Percentiles rank a stretch among this genome's conserved stretches.
Conservation (phyloP, 257 asterid genomes). For the Osmanthus fragrans region DNA sequence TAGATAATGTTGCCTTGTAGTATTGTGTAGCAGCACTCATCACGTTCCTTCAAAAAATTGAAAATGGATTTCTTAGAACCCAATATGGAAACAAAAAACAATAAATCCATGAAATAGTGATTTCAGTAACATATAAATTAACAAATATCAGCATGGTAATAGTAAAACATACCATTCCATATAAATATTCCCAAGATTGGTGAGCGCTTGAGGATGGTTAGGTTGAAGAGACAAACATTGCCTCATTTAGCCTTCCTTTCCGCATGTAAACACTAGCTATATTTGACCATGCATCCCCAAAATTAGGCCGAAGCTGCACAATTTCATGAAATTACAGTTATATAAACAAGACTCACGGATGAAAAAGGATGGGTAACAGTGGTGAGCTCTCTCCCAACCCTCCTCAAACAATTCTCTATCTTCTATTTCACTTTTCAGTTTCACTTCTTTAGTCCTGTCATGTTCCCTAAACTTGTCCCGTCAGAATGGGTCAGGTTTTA, state of each 20-base stretch:
- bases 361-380: constrained; percentile 12
- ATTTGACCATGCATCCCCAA: constrained; percentile 99
- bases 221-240: constrained; percentile 97
- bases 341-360: neutral
- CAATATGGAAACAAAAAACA: constrained; percentile 4
- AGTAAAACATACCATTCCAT: constrained; percentile 83
- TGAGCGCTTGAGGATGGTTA: constrained; percentile 95
- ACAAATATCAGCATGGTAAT: constrained; percentile 1
- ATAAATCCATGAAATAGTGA: neutral
- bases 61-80: constrained; percentile 14
- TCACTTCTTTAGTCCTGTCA: neutral
- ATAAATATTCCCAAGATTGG: constrained; percentile 95
- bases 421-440: neutral
- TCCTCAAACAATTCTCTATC: constrained; percentile 19
- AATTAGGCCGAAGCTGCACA: constrained; percentile 96
- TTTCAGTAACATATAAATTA: neutral
- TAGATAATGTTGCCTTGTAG: constrained; percentile 86
- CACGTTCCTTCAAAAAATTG: constrained; percentile 71
- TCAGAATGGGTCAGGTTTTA: neutral
- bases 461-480: neutral
- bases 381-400: neutral
- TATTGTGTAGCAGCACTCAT: constrained; percentile 92
- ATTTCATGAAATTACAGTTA: constrained; percentile 24
- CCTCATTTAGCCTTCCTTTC: constrained; percentile 89
- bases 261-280: constrained; percentile 98